Base-by-base conservation (phyloP, 2,329 filamentous ascomycete genomes). In the Colletotrichum spaethianum region DNA sequence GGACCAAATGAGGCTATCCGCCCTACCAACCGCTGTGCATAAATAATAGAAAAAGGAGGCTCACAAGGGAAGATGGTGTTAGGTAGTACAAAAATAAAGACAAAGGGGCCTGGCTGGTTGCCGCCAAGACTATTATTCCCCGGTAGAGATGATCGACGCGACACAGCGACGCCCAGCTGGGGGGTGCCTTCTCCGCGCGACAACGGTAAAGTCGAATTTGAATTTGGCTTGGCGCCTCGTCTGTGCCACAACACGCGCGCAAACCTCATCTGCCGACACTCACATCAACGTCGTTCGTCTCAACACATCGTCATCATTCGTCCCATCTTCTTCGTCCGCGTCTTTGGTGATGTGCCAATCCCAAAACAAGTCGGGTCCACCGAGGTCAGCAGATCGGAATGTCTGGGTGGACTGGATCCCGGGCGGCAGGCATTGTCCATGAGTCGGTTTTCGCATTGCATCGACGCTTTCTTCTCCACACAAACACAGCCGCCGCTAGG, bases 351-450 rank as follows among this genome's bases (percentile, higher is more conserved):
- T 50, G 36, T 26, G 38, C 31, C 33, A 38, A 40, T 4, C 28
- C 57, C 28, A 28, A 61, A 61, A 53, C 50, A 63, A 31, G 53
- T 6, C 33, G 55, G 65, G 55, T 42, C 60, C 65, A 60, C 70
- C 33, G 20, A 31, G 65, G 52, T 46, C 60, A 59, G 70, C 53
- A 33, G 52, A 72, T 72, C 59, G 46, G 53, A 63, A 70, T 70
- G 42, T 64, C 31, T 57, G 33, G 11, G 31, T 63, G 42, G 55
- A 33, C 38, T 52, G 67, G 44, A 36, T 20, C 23, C 33, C 50
- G 40, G 52, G 63, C 55, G 59, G 63, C 40, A 52, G 20, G 40
- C 63, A 26, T 56, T 61, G 50, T 53, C 57, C 63, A 67, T 50
- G 68, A 56, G 26, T 38, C 52, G 53, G 46, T 44, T 61, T 33